A percentile compares a stretch with the other conserved stretches of the same genome.
Conservation (phyloP, 2,329 filamentous ascomycete genomes). For the Raffaelea albimanens region DNA sequence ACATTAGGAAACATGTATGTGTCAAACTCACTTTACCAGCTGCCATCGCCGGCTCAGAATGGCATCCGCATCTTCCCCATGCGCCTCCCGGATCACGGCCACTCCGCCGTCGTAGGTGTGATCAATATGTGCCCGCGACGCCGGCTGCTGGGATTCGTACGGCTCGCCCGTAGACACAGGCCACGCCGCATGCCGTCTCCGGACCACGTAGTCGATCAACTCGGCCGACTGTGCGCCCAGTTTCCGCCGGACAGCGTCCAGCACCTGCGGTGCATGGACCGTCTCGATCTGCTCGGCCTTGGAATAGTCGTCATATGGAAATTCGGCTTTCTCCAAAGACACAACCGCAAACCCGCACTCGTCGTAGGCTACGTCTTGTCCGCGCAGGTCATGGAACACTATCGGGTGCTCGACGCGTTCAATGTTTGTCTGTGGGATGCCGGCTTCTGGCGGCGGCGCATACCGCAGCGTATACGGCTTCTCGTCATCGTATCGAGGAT, state of each 20-base stretch:
- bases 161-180: too few relatives aligned
- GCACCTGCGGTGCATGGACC: slow-evolving; percentile 7
- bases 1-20: background rate
- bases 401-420: slow-evolving; percentile 9
- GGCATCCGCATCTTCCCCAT: slow-evolving; percentile 2
- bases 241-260: slow-evolving; percentile 5
- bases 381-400: slow-evolving; percentile 6
- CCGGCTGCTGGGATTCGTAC: too few relatives aligned
- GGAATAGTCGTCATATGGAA: too few relatives aligned
- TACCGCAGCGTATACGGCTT: slow-evolving; percentile 13
- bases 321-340: background rate
- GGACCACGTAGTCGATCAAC: slow-evolving; percentile 13
- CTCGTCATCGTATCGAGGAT: slow-evolving; percentile 9
- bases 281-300: slow-evolving; percentile 4
- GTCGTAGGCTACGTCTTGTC: slow-evolving; percentile 6
- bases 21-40: slow-evolving; percentile 9
- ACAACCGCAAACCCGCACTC: slow-evolving; percentile 9
- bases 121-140: slow-evolving; percentile 11
- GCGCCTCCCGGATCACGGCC: slow-evolving; percentile 46
- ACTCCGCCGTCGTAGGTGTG: slow-evolving; percentile 29
- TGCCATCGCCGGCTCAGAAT: slow-evolving; percentile 5
- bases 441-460: slow-evolving; percentile 7
- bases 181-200: slow-evolving; percentile 10
- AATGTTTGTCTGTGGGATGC: slow-evolving; percentile 12
- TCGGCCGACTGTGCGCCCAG: slow-evolving; percentile 10